phyloP scores from a whole-genome alignment of 2,329 filamentous ascomycete species.

The Chalara sp. region DNA sequence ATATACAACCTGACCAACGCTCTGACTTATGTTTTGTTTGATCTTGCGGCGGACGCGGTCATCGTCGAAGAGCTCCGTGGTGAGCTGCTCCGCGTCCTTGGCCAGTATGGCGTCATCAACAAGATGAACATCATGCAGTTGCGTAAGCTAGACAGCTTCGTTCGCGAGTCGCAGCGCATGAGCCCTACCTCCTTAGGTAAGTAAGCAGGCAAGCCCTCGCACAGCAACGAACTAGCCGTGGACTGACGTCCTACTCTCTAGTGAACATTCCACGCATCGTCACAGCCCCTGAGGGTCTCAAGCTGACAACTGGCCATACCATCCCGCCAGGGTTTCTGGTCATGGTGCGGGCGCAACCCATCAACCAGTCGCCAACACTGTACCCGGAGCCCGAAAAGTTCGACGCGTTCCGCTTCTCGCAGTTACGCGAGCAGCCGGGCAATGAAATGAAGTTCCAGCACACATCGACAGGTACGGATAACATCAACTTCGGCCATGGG shows the following conservation, averaged over 20 bases:
- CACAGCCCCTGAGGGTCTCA: slow-evolving; percentile 2
- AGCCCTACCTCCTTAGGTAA: slow-evolving; percentile 27
- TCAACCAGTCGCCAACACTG: not conserved
- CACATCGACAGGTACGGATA: slow-evolving; percentile 25
- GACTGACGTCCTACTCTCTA: no score
- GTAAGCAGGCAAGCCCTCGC: no score
- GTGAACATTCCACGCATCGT: slow-evolving; percentile 19
- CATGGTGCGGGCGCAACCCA: slow-evolving; percentile 10
- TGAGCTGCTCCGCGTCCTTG: slow-evolving; percentile 13
- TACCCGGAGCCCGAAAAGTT: slow-evolving; percentile 5
- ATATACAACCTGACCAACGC: slow-evolving; percentile 43
- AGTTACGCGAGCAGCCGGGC: slow-evolving; percentile 1
- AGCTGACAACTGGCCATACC: slow-evolving; percentile 26
- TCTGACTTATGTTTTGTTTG: slow-evolving; percentile 43
- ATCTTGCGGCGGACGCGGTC: slow-evolving; percentile 42
- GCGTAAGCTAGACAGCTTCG: slow-evolving; percentile 32
- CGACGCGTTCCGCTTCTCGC: slow-evolving; percentile 11
- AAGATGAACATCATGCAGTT: slow-evolving; percentile 12
- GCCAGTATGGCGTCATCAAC: slow-evolving; percentile 31
- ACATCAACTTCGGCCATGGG: slow-evolving; percentile 31
- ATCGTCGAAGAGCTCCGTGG: slow-evolving; percentile 22
- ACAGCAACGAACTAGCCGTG: no score
- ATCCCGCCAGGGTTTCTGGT: slow-evolving; percentile 24
- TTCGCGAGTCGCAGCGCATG: slow-evolving; percentile 32
- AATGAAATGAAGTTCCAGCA: slow-evolving; percentile 19